Base-by-base conservation (phyloP, 2,329 filamentous ascomycete species). In the Aspergillus piperis region DNA sequence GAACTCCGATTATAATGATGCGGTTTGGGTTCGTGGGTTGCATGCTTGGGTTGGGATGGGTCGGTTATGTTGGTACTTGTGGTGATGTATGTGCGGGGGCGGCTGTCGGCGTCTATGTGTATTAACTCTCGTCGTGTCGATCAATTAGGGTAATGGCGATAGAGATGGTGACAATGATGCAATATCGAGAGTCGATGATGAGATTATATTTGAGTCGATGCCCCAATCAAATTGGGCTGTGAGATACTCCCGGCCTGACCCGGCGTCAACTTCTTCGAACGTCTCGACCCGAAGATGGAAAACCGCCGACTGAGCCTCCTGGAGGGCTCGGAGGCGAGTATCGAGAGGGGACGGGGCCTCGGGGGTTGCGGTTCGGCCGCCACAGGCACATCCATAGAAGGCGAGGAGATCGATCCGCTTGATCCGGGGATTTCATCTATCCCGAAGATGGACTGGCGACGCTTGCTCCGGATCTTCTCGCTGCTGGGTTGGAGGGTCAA, bases 211-310 rank as follows among this genome's bases (percentile, higher is more conserved):
- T 71, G 65, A 49, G 64, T 71, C 23, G 71, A 74, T 13, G 72
- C 69, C 8, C 72, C 71, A 62, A 75, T 74, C 63, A 74, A 41
- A 61, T 73, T 72, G 36, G 73, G 72, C 58, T 71, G 66, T 7
- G 73, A 74, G 48, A 74, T 74, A 42, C 71, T 74, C 1, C 64
- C 64, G 2, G 44, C 38, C 41, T 64, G 64, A 21, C 11, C 60
- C 23, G 47, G 51, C 3, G 25, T 57, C 19, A 57, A 57, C 48
- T 55, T 66, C 63, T 53, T 60, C 57, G 38, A 68, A 54, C 17
- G 64, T 55, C 66, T 66, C 48, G 71, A 71, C 8, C 71, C 62
- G 3, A 73, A 68, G 13, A 67, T 56, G 7, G 68, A 68, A 2
- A 75, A 62, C 7, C 71, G 59, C 3, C 70, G 67, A 30, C 68